Evolutionary conservation across 495 filamentous ascomycete species (phyloP).

Genomic region (Daldinia decipiens): DNA sequence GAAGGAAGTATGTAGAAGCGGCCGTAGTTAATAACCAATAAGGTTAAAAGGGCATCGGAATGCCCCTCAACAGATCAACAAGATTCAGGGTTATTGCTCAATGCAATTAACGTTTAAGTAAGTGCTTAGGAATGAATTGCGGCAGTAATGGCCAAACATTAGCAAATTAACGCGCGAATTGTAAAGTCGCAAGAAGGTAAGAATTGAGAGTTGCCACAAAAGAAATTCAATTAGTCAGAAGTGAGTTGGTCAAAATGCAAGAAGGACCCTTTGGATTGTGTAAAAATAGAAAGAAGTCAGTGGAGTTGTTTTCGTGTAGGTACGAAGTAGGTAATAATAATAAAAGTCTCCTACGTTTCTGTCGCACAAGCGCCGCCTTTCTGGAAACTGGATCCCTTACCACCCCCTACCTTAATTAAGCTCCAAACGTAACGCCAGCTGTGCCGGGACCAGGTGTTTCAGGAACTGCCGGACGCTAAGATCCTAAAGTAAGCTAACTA

Average conservation of each 20-base stretch:
- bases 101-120: constrained; percentile 19
- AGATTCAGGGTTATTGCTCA: constrained; percentile 41
- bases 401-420: constrained; percentile 16
- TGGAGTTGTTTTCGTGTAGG: constrained; percentile 9
- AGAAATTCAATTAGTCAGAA: background rate
- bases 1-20: background rate
- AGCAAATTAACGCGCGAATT: constrained; percentile 21
- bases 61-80: constrained; percentile 42
- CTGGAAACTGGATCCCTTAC: constrained; percentile 8
- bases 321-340: background rate
- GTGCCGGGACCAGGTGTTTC: constrained; percentile 34
- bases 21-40: constrained; percentile 28
- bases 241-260: constrained; percentile 1
- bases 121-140: constrained; percentile 26
- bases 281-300: constrained; percentile 9
- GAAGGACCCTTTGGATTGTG: background rate
- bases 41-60: constrained; percentile 18
- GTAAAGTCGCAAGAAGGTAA: constrained; percentile 12
- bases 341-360: constrained; percentile 3
- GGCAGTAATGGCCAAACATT: constrained; percentile 21
- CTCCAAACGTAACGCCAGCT: constrained; percentile 24
- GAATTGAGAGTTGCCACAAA: constrained; percentile 13
- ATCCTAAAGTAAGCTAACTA: background rate
- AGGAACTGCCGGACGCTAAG: constrained; percentile 38
- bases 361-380: constrained; percentile 30